Evolutionary conservation across 768 basidiomycete genomes (phyloP), one percentile per base, ranked within the genome.

Genomic region (Collybia mongolica): DNA sequence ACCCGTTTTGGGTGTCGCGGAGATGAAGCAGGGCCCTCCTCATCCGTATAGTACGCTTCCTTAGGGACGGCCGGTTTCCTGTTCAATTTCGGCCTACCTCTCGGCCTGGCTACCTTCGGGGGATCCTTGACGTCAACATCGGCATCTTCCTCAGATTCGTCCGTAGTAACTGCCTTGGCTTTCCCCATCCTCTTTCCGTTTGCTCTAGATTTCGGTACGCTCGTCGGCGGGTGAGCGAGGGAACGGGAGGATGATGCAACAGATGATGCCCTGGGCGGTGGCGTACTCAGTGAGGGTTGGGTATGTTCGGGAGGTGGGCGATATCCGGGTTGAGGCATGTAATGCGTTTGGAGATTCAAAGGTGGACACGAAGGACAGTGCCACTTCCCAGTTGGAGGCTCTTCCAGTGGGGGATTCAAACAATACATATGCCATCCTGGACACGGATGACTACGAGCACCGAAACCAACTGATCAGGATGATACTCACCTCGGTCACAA

Each of bases 361-460:
- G 68, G 68, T 17, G 75, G 77, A 62, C 90, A 92, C 23, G 65
- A 51, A 20, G 87, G 87, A 65, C 90, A 92, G 59, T 81, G 76
- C 88, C 88, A 93, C 64, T 76, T 75, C 58, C 91, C 92, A 32
- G 83, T 77, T 1, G 94, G 94, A 28, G 83, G 73, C 50, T 81
- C 73, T 48, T 76, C 69, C 14, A 97, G 70, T 0, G 89, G 85
- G 28, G 93, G 92, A 32, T 70, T 58, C 49, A 93, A 75, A 65
- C 90, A 94, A 56, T 84, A 80, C 77, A 84, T 83, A 66, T 94
- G 91, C 88, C 89, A 93, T 29, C 90, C 91, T 86, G 55, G 12
- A 32, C 32, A 51, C n/a, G 17, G 39, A 54, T 24, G 12, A 38
- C 46, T 37, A 54, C 39, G 48, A 54, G 56, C 8, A 47, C 18